phyloP scores from a whole-genome alignment of 2,329 filamentous ascomycete species.

The Aureobasidium lini region DNA sequence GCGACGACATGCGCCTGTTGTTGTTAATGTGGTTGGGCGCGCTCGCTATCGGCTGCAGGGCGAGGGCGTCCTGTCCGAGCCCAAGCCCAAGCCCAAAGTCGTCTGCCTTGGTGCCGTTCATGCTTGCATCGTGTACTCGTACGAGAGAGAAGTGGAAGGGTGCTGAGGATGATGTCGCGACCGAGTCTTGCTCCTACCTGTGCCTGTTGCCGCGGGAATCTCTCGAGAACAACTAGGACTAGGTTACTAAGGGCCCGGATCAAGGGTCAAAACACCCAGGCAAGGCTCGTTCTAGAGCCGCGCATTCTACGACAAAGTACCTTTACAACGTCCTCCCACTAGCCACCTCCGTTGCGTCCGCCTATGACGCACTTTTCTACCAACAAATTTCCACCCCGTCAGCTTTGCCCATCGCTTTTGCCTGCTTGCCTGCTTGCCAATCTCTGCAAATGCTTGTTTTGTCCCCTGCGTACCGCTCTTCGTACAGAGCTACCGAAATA shows the following conservation, averaged over 20 bases:
- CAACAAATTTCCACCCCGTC: not conserved
- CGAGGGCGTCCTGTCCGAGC: not conserved
- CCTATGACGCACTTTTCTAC: not conserved
- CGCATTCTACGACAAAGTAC: not conserved
- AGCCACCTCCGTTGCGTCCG: not conserved
- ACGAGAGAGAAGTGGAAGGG: not conserved
- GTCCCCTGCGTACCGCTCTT: not conserved
- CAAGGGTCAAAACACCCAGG: conserved; percentile 7
- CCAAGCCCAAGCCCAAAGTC: not conserved
- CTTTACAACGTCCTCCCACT: not conserved
- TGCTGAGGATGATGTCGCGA: not conserved
- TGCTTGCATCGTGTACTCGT: not conserved
- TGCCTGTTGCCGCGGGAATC: not conserved
- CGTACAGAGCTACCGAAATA: too few species aligned
- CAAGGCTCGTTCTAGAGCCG: not conserved
- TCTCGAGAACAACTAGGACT: not conserved
- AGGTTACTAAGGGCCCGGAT: not conserved
- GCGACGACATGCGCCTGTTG: not conserved
- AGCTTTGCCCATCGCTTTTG: not conserved
- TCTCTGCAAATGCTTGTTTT: not conserved
- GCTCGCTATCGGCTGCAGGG: conserved; percentile 6
- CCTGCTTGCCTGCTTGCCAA: not conserved
- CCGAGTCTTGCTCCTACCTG: not conserved
- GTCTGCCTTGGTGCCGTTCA: not conserved
- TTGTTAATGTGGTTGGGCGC: not conserved